phyloP scores from a whole-genome alignment of 495 filamentous ascomycete species.

The Tetracladium marchalianum region DNA sequence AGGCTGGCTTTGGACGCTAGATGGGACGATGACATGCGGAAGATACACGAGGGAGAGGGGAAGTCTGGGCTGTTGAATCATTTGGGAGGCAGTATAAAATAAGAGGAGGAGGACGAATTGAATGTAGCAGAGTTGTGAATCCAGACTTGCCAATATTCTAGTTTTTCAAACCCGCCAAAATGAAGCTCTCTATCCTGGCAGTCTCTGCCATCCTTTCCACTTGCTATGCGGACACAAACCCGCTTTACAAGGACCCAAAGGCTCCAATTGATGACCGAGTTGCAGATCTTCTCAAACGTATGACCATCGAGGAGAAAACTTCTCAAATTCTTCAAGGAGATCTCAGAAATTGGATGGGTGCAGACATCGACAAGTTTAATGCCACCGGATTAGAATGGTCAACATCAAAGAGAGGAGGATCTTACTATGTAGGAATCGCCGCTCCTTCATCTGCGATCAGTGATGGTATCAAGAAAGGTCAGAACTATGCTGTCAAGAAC shows the following conservation, averaged over 20 bases:
- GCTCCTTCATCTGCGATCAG: conserved; percentile 52
- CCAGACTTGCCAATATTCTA: too few species aligned
- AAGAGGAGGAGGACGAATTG: too few species aligned
- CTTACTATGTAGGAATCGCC: conserved; percentile 61
- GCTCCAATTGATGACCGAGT: conserved; percentile 52
- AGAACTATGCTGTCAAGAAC: conserved; percentile 16
- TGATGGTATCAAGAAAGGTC: conserved; percentile 12
- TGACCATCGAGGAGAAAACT: conserved; percentile 63
- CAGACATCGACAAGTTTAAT: conserved; percentile 48
- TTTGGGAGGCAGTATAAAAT: too few species aligned
- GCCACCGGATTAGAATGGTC: conserved; percentile 52
- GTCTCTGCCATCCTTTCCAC: too few species aligned
- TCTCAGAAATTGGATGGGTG: conserved; percentile 61
- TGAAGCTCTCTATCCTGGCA: too few species aligned
- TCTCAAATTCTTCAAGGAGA: conserved; percentile 60
- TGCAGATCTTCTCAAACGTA: conserved; percentile 51
- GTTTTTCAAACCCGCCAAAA: too few species aligned
- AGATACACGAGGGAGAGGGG: too few species aligned
- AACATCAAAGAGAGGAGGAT: conserved; percentile 50
- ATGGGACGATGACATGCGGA: too few species aligned
- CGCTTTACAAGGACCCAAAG: conserved; percentile 51
- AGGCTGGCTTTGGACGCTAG: too few species aligned
- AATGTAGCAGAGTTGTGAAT: too few species aligned
- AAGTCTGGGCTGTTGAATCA: too few species aligned
- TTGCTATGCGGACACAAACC: neutral